Percentiles rank a stretch among this genome's conserved stretches.
Evolutionary conservation across 1,284 basidiomycete genomes (phyloP).

Genomic region (Apiotrichum siamense): DNA sequence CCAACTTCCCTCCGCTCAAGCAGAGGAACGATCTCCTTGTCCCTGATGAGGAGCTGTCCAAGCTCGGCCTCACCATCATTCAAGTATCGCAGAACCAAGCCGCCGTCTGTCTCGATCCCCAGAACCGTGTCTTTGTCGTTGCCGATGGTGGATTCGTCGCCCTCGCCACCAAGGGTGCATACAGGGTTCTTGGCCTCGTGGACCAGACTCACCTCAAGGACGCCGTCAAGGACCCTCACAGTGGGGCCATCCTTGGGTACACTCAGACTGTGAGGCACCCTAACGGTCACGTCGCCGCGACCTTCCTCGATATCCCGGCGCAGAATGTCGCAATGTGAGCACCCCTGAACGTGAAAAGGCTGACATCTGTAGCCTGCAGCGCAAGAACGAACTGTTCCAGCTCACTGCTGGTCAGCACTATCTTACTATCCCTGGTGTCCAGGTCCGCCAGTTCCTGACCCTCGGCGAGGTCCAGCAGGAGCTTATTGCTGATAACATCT

Average conservation of each 20-base stretch:
- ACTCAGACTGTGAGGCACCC: constrained; percentile 10
- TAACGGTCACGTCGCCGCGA: constrained; percentile 12
- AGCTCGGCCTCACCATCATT: constrained; percentile 13
- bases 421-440: constrained; percentile 7
- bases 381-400: constrained; percentile 11
- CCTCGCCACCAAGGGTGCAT: constrained; percentile 14
- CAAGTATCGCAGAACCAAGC: constrained; percentile 19
- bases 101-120: constrained; percentile 15
- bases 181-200: constrained; percentile 14
- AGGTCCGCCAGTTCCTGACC: constrained; percentile 11
- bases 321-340: constrained; percentile 15
- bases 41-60: constrained; percentile 6
- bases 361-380: too few relatives aligned
- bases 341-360: too few relatives aligned
- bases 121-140: constrained; percentile 15
- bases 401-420: constrained; percentile 16
- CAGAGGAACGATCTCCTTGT: neutral
- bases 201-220: constrained; percentile 16
- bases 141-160: constrained; percentile 14
- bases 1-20: constrained; percentile 14
- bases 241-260: constrained; percentile 7
- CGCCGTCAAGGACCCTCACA: constrained; percentile 5
- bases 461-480: constrained; percentile 16
- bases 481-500: constrained; percentile 12
- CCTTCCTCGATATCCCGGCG: constrained; percentile 15